Percentiles rank a stretch among this genome's conserved stretches.
Conservation (phyloP, 768 basidiomycete species). For the Suillus placidus region DNA sequence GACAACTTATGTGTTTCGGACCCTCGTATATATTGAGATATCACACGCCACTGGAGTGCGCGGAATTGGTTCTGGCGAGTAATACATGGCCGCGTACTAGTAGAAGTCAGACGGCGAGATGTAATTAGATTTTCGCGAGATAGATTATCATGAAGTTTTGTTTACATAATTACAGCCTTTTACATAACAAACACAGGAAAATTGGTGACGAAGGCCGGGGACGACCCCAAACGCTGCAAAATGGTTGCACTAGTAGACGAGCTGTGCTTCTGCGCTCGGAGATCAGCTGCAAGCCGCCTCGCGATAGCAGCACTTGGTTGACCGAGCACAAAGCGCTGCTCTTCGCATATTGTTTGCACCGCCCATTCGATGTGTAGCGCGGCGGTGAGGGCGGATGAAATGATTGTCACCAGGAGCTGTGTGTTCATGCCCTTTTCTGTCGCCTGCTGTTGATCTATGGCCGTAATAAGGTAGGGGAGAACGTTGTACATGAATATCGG, state of each 20-base stretch:
- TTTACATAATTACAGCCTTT: slow-evolving; percentile 24
- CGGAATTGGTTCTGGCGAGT: not conserved
- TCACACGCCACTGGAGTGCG: not conserved
- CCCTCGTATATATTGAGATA: not conserved
- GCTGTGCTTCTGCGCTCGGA: slow-evolving; percentile 54
- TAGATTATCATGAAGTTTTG: not conserved
- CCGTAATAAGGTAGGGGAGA: slow-evolving; percentile 58
- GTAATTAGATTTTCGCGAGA: not conserved
- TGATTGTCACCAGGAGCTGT: slow-evolving; percentile 66
- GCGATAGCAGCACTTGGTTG: slow-evolving; percentile 67
- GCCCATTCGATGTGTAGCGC: slow-evolving; percentile 76
- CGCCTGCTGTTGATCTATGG: slow-evolving; percentile 56
- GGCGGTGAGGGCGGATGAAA: slow-evolving; percentile 66
- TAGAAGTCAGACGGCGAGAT: not conserved
- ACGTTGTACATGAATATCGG: slow-evolving; percentile 73
- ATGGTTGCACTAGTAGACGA: slow-evolving; percentile 53
- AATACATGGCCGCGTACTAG: not conserved
- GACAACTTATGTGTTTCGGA: slow-evolving; percentile 7
- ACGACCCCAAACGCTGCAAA: slow-evolving; percentile 60
- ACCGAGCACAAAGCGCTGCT: slow-evolving; percentile 55
- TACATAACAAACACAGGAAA: slow-evolving; percentile 65
- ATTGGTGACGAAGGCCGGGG: slow-evolving; percentile 68
- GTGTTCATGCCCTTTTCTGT: slow-evolving; percentile 56
- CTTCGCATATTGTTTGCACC: slow-evolving; percentile 53
- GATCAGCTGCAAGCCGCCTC: slow-evolving; percentile 62